A percentile compares a stretch with the other conserved stretches of the same genome.
These are phyloP conservation scores for Fusarium torreyae DNA, from an alignment of 2,329 filamentous ascomycete species.

Conservation along the genomic window DNA sequence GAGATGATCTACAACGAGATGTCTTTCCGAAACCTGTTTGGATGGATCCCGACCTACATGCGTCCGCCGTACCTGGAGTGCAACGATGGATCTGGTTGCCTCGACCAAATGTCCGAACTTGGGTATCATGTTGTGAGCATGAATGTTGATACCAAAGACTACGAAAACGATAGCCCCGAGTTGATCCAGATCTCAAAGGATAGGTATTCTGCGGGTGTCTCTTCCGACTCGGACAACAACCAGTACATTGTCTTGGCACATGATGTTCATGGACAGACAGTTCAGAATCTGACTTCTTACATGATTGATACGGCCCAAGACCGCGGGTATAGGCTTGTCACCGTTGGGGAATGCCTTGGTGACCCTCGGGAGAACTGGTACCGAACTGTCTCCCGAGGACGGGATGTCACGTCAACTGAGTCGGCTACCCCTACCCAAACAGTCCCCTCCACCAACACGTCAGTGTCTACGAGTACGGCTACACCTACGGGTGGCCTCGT, in stretches of 20 bases:
- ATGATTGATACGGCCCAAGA: slow-evolving; percentile 60
- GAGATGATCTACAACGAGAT: slow-evolving; percentile 64
- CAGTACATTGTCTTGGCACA: slow-evolving; percentile 68
- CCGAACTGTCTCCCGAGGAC: slow-evolving; percentile 50
- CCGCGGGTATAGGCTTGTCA: slow-evolving; percentile 64
- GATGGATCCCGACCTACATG: slow-evolving; percentile 61
- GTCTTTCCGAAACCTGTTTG: slow-evolving; percentile 60
- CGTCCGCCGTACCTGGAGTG: slow-evolving; percentile 63
- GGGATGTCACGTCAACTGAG: slow-evolving; percentile 20
- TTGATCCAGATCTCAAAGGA: slow-evolving; percentile 64
- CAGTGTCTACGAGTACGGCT: slow-evolving; percentile 32
- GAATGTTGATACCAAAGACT: slow-evolving; percentile 74
- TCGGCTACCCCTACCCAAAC: slow-evolving; percentile 30
- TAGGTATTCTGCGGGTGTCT: slow-evolving; percentile 56
- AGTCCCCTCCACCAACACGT: slow-evolving; percentile 16
- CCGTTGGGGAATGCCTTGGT: slow-evolving; percentile 71
- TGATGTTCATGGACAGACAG: slow-evolving; percentile 66
- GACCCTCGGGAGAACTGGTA: slow-evolving; percentile 70
- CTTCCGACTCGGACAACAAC: slow-evolving; percentile 47
- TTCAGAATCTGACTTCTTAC: slow-evolving; percentile 58
- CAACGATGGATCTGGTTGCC: slow-evolving; percentile 57
- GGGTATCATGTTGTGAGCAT: slow-evolving; percentile 71
- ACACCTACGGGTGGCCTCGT: slow-evolving; percentile 40
- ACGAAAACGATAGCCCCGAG: slow-evolving; percentile 65
- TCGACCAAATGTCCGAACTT: slow-evolving; percentile 55